A percentile compares a stretch with the other conserved stretches of the same genome.
Evolutionary conservation across 2,329 filamentous ascomycete species (phyloP).

Genomic region (Fusarium gaditjirri): DNA sequence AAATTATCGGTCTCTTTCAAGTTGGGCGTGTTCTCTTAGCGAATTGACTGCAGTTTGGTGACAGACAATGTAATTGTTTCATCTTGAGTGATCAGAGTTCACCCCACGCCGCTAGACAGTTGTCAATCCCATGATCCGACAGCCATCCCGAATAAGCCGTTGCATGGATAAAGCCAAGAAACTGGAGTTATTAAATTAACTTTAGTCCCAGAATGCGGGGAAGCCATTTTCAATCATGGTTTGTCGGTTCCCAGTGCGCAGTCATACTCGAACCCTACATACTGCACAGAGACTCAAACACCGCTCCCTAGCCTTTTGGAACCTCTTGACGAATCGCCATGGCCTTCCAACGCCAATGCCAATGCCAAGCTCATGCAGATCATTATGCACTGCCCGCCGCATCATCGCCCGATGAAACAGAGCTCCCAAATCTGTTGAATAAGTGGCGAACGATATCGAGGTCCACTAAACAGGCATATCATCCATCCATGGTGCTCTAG

Average conservation of each 20-base stretch:
- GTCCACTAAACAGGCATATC: slow-evolving; percentile 27
- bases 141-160: slow-evolving; percentile 15
- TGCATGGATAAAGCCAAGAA: slow-evolving; percentile 11
- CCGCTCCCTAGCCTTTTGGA: not conserved
- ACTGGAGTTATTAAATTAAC: slow-evolving; percentile 11
- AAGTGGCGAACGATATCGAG: slow-evolving; percentile 27
- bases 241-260: not conserved
- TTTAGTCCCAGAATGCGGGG: slow-evolving; percentile 19
- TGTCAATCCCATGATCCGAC: slow-evolving; percentile 36
- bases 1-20: too few relatives aligned
- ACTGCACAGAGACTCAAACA: not conserved
- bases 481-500: not conserved
- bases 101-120: slow-evolving; percentile 33
- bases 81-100: not conserved
- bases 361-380: slow-evolving; percentile 36
- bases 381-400: slow-evolving; percentile 34
- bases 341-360: slow-evolving; percentile 2
- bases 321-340: not conserved
- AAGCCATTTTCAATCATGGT: not conserved
- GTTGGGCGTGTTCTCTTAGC: not conserved
- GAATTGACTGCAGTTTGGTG: not conserved
- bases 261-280: too few relatives aligned
- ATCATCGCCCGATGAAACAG: slow-evolving; percentile 10
- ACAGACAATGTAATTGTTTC: slow-evolving; percentile 2
- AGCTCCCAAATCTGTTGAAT: slow-evolving; percentile 4